Percentiles rank a stretch among this genome's conserved stretches.
Conservation (phyloP, 1,284 basidiomycete genomes). For the Austroboletus niveus region DNA sequence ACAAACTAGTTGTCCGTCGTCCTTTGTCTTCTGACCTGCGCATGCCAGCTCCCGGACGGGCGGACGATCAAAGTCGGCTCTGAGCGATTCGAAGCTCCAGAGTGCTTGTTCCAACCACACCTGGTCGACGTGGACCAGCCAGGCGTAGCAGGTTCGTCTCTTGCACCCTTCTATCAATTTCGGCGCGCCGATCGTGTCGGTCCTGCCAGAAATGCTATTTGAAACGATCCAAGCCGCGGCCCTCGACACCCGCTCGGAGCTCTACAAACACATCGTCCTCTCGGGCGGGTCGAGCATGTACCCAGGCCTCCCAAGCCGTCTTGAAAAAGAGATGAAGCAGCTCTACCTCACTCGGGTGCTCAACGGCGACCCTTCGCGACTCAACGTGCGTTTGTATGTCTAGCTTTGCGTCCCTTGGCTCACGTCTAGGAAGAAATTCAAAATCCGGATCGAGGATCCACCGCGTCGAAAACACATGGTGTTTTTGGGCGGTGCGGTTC, state of each 20-base stretch:
- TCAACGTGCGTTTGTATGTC: conserved; percentile 69
- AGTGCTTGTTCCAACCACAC: conserved; percentile 99
- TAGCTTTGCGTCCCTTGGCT: neutral
- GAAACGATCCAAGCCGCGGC: conserved; percentile 93
- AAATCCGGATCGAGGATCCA: conserved; percentile 97
- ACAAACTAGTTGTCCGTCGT: neutral
- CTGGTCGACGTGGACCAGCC: conserved; percentile 97
- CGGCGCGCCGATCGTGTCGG: neutral
- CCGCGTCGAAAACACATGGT: conserved; percentile 99
- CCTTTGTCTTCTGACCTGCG: conserved; percentile 2
- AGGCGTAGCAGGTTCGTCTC: conserved; percentile 78
- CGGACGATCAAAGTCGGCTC: conserved; percentile 97
- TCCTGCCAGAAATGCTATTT: conserved; percentile 87
- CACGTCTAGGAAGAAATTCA: conserved; percentile 79
- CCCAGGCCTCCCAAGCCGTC: conserved; percentile 91
- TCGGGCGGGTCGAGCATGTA: conserved; percentile 99
- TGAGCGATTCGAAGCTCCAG: conserved; percentile 99
- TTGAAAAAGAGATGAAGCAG: conserved; percentile 99
- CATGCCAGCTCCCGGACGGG: conserved; percentile 85
- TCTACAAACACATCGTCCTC: conserved; percentile 98
- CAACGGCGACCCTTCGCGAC: conserved; percentile 77
- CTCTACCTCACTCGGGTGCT: conserved; percentile 91
- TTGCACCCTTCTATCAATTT: conserved; percentile 1
- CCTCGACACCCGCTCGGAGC: conserved; percentile 85
- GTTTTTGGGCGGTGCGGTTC: conserved; percentile 94